Conservation (phyloP, 768 basidiomycete species). For the Leccinum rimulosum region DNA sequence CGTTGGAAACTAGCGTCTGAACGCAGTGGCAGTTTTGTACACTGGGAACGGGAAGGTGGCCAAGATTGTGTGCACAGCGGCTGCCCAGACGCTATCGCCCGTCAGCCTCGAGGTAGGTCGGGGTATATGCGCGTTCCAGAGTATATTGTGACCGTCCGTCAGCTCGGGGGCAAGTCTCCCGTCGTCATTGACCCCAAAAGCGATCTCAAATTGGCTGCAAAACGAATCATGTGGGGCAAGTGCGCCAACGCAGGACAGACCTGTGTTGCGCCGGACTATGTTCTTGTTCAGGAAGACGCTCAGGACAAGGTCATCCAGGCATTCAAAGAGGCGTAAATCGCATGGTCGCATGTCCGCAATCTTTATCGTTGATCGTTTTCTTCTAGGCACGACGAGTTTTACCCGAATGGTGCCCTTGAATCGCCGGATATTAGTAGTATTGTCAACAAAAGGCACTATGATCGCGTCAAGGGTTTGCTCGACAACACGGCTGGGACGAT, state of each 20-base stretch:
- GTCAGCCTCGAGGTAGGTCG: slow-evolving; percentile 51
- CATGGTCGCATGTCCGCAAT: not conserved
- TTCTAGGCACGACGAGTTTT: slow-evolving; percentile 29
- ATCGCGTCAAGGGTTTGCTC: slow-evolving; percentile 57
- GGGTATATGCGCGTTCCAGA: not conserved
- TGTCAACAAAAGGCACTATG: slow-evolving; percentile 49
- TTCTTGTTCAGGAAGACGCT: slow-evolving; percentile 42
- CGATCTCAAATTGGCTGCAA: slow-evolving; percentile 63
- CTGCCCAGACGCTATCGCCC: slow-evolving; percentile 75
- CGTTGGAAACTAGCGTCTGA: not conserved
- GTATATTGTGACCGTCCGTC: not conserved
- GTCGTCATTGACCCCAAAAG: slow-evolving; percentile 71
- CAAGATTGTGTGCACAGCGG: slow-evolving; percentile 65
- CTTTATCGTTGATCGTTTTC: not conserved
- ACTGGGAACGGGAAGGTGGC: slow-evolving; percentile 64
- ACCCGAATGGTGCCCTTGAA: slow-evolving; percentile 42
- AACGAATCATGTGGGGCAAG: slow-evolving; percentile 79
- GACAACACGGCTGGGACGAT: slow-evolving; percentile 67
- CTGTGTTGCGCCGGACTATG: slow-evolving; percentile 63
- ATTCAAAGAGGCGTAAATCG: slow-evolving; percentile 41
- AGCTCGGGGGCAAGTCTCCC: slow-evolving; percentile 75
- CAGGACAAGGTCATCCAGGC: slow-evolving; percentile 41
- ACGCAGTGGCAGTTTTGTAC: slow-evolving; percentile 38
- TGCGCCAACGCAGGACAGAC: slow-evolving; percentile 73
- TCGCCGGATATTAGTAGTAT: slow-evolving; percentile 51